Evolutionary conservation across 1,139 yeast species (phyloP).

Genomic region (Citeromyces hawaiiensis): DNA sequence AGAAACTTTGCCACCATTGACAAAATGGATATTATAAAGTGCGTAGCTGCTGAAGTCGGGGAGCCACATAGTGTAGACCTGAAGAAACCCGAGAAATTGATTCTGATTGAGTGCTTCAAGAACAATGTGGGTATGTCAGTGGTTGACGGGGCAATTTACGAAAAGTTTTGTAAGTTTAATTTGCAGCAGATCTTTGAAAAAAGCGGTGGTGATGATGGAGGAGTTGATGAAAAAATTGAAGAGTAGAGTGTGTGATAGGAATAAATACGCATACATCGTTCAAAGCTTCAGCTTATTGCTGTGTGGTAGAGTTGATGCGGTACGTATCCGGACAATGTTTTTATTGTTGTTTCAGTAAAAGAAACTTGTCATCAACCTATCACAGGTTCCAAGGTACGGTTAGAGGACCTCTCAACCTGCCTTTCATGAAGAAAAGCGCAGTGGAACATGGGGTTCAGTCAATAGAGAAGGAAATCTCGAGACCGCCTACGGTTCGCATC

Average conservation of each 20-base stretch:
- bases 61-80: constrained; percentile 68
- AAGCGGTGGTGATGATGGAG: background rate
- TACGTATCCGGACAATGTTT: too few relatives aligned
- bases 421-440: too few relatives aligned
- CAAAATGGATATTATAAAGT: constrained; percentile 54
- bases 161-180: constrained; percentile 39
- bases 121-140: constrained; percentile 75
- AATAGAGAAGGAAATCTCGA: too few relatives aligned
- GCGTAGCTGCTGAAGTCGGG: constrained; percentile 64
- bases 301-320: too few relatives aligned
- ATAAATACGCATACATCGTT: too few relatives aligned
- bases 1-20: constrained; percentile 67
- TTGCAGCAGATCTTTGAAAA: constrained; percentile 41
- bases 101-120: constrained; percentile 80
- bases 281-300: too few relatives aligned
- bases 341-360: too few relatives aligned
- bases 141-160: constrained; percentile 41
- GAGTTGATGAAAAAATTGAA: background rate
- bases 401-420: too few relatives aligned
- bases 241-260: background rate
- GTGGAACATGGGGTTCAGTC: too few relatives aligned
- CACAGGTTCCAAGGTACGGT: too few relatives aligned
- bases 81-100: constrained; percentile 64
- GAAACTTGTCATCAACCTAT: too few relatives aligned
- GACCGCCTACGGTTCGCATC: too few relatives aligned